Conservation (phyloP, 768 basidiomycete genomes). For the Cantharellus anzutake region DNA sequence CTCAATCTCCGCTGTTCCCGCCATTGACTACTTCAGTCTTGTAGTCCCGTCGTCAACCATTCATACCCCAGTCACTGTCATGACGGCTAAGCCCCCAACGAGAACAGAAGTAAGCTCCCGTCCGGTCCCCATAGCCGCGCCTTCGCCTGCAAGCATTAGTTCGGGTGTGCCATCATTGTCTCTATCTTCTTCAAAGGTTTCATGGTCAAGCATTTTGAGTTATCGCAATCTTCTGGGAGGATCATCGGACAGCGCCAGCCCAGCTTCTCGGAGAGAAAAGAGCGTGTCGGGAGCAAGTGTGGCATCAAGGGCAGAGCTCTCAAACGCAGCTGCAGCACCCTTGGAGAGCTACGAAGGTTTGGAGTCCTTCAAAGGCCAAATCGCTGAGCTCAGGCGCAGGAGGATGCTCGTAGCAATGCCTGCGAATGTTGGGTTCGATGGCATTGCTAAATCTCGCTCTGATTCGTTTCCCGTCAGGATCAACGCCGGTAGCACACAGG, state of each 20-base stretch:
- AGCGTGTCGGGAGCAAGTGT: not conserved
- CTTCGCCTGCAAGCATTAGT: not conserved
- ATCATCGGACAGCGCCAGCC: not conserved
- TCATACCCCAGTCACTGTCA: too few species aligned
- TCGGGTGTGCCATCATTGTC: not conserved
- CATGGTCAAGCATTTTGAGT: conserved; percentile 63
- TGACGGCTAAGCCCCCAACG: conserved; percentile 12
- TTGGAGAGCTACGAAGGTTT: not conserved
- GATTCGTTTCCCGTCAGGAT: not conserved
- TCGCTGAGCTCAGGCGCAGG: not conserved
- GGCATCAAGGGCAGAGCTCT: not conserved
- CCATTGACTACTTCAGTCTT: conserved; percentile 40
- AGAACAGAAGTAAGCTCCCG: not conserved
- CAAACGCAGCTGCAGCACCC: not conserved
- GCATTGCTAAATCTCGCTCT: not conserved
- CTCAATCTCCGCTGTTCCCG: not conserved
- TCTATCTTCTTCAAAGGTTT: conserved; percentile 29
- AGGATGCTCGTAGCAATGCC: not conserved
- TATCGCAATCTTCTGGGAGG: not conserved
- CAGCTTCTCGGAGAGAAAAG: not conserved
- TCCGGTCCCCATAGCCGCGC: conserved; percentile 2
- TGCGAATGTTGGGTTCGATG: not conserved
- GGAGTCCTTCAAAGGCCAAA: not conserved
- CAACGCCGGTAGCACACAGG: not conserved
- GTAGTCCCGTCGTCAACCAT: too few species aligned